Percentiles rank a stretch among this genome's conserved stretches.
Conservation (phyloP, 176 grass and related monocot genomes). For the Avena eriantha region DNA sequence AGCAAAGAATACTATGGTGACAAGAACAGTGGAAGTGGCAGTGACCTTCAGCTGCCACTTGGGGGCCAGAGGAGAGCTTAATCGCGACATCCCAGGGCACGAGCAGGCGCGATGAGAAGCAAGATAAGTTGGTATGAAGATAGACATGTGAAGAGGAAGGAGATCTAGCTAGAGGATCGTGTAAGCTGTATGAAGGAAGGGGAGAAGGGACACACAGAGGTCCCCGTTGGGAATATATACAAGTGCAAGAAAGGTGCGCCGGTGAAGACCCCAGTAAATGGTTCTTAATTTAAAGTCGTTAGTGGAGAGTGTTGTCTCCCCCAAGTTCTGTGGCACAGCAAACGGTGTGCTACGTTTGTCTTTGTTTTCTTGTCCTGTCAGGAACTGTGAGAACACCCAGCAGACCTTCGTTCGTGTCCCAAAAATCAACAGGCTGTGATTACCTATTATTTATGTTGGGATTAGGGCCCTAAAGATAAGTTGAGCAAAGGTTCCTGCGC, state of each 20-base stretch:
- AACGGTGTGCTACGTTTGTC: slow-evolving; percentile 39
- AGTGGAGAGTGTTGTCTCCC: slow-evolving; percentile 23
- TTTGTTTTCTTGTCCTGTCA: slow-evolving; percentile 18
- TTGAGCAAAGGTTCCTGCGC: background rate
- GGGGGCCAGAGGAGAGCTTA: slow-evolving; percentile 7
- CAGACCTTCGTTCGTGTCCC: slow-evolving; percentile 28
- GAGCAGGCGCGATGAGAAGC: background rate
- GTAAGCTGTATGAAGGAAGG: slow-evolving; percentile 13
- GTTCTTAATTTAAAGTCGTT: slow-evolving; percentile 40
- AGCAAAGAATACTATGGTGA: slow-evolving; percentile 49
- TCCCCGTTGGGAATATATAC: slow-evolving; percentile 60
- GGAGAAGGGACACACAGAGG: slow-evolving; percentile 33
- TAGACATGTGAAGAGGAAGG: slow-evolving; percentile 19
- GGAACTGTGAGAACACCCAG: slow-evolving; percentile 34
- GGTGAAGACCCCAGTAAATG: slow-evolving; percentile 35
- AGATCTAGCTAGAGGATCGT: slow-evolving; percentile 34
- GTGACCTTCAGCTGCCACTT: slow-evolving; percentile 42
- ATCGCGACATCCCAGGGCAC: slow-evolving; percentile 33
- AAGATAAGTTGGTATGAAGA: slow-evolving; percentile 30
- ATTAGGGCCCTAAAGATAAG: slow-evolving; percentile 36
- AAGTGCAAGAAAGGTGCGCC: slow-evolving; percentile 42
- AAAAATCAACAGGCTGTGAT: slow-evolving; percentile 26
- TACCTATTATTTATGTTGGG: background rate
- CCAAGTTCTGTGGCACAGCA: slow-evolving; percentile 42
- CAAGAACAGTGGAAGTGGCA: slow-evolving; percentile 33